Evolutionary conservation across 164 flowering plant genomes (phyloP).

Genomic region (Kalanchoe fedtschenkoi): DNA sequence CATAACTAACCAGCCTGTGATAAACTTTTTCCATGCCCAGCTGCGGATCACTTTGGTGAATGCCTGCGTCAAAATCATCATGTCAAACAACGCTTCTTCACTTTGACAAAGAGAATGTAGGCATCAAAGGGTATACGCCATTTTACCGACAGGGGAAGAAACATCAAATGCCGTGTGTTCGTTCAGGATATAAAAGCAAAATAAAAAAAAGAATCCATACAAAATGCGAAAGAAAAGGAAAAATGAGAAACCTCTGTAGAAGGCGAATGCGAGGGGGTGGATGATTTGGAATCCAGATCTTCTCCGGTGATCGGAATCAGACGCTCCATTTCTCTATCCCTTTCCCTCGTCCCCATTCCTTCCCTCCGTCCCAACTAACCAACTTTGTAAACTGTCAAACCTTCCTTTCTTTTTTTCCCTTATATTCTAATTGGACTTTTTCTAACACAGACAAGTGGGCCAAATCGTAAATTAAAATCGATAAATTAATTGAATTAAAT

Average conservation of each 20-base stretch:
- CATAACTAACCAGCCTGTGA: constrained; percentile 43
- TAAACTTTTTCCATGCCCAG: constrained; percentile 52
- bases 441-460: no score
- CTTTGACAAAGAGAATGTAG: no score
- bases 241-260: constrained; percentile 8
- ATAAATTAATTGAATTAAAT: no score
- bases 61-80: constrained; percentile 19
- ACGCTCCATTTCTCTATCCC: constrained; percentile 23
- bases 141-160: no score
- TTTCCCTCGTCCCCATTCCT: constrained; percentile 15
- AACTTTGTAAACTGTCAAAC: not conserved
- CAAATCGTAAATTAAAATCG: no score
- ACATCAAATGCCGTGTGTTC: no score
- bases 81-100: not conserved
- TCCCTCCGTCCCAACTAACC: not conserved
- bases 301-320: constrained; percentile 19
- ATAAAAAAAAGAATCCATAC: not conserved
- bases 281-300: constrained; percentile 5
- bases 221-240: not conserved
- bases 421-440: no score
- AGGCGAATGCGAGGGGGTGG: constrained; percentile 11
- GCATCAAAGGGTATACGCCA: no score
- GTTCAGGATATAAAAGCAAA: no score
- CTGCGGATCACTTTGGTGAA: constrained; percentile 35
- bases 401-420: no score